Evolutionary conservation across 495 filamentous ascomycete species (phyloP).

Genomic region (Penicillium waksmanii): DNA sequence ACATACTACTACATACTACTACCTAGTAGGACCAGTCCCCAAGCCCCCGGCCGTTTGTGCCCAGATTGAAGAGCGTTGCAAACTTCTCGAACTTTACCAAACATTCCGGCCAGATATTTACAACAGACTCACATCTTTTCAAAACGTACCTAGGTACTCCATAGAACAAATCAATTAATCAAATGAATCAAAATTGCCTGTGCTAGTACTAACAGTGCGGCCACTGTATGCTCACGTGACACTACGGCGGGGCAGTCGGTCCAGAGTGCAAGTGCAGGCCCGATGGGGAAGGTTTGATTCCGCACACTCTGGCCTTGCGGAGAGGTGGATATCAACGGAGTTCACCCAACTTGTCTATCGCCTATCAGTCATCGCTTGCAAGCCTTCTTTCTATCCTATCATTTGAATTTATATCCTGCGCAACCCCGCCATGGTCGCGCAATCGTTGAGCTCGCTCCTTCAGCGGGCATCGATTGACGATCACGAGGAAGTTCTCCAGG

Average conservation of each 20-base stretch:
- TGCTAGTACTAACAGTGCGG: no score
- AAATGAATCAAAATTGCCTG: no score
- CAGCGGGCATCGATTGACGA: constrained; percentile 67
- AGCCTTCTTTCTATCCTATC: background rate
- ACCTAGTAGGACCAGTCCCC: no score
- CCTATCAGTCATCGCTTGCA: background rate
- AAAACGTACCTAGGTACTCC: background rate
- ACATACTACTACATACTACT: no score
- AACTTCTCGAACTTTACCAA: no score
- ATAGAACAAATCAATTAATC: background rate
- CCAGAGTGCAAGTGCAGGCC: constrained; percentile 21
- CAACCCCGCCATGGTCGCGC: constrained; percentile 45
- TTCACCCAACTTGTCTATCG: background rate
- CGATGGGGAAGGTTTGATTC: constrained; percentile 31
- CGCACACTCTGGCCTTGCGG: constrained; percentile 32
- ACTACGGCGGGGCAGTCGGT: constrained; percentile 23
- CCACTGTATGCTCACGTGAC: constrained; percentile 18
- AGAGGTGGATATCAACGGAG: constrained; percentile 24
- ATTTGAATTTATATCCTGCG: constrained; percentile 1
- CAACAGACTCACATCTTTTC: background rate
- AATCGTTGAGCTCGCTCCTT: constrained; percentile 60
- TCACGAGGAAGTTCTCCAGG: constrained; percentile 71
- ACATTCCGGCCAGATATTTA: no score
- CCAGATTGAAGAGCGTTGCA: no score
- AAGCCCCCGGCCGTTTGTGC: no score